A percentile compares a stretch with the other conserved stretches of the same genome.
Evolutionary conservation across 129 eudicot species (phyloP).

Genomic region (Flaveria bidentis): DNA sequence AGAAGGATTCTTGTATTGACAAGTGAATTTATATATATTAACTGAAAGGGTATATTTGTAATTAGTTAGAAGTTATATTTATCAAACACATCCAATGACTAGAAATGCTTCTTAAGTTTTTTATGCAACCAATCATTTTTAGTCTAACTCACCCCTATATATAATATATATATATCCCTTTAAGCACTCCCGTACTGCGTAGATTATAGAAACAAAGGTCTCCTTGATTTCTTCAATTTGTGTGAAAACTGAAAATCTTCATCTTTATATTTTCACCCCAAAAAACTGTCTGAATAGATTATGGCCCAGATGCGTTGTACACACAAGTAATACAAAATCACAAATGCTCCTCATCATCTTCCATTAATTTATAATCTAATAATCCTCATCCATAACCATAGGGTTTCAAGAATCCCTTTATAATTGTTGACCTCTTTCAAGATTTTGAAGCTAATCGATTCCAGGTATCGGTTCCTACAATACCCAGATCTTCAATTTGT

Average conservation of each 20-base stretch:
- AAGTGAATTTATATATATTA: too few species aligned
- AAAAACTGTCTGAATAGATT: slow-evolving; percentile 15
- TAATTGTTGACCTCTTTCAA: slow-evolving; percentile 18
- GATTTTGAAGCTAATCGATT: slow-evolving; percentile 52
- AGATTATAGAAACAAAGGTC: slow-evolving; percentile 19
- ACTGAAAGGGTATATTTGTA: too few species aligned
- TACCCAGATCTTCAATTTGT: background rate
- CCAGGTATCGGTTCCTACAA: slow-evolving; percentile 42
- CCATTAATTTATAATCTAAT: background rate
- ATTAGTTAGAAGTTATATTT: too few species aligned
- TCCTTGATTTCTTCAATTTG: slow-evolving; percentile 13
- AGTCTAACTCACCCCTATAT: too few species aligned
- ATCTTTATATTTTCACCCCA: slow-evolving; percentile 26
- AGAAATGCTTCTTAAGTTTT: too few species aligned
- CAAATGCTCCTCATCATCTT: slow-evolving; percentile 27
- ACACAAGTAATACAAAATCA: background rate
- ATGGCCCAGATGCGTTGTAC: slow-evolving; percentile 32
- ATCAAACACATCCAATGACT: too few species aligned
- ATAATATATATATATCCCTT: too few species aligned
- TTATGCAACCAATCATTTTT: too few species aligned
- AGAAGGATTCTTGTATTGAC: too few species aligned
- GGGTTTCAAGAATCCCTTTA: slow-evolving; percentile 20
- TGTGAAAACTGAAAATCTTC: slow-evolving; percentile 11
- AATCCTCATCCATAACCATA: slow-evolving; percentile 13
- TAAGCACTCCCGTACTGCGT: too few species aligned